phyloP scores from a whole-genome alignment of 23 red algal genomes.

The Gracilaria caudata region DNA sequence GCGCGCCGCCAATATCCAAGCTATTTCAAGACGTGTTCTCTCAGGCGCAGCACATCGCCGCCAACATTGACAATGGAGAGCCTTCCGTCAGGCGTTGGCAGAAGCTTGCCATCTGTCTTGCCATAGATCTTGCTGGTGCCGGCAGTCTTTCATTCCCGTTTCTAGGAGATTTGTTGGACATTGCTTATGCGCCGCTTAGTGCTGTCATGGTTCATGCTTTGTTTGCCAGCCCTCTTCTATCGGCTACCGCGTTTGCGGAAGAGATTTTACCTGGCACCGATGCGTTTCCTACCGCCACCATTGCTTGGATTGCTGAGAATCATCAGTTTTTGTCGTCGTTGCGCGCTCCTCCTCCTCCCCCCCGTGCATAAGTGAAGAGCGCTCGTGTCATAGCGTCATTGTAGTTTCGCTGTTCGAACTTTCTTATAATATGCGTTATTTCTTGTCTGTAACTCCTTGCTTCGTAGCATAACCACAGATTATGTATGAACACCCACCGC shows the following conservation, averaged over 20 bases:
- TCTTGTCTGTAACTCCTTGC: neutral
- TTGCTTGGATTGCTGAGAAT: conserved; percentile 59
- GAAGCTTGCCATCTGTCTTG: conserved; percentile 68
- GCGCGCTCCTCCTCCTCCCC: neutral
- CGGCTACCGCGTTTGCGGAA: conserved; percentile 44
- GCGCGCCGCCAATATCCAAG: neutral
- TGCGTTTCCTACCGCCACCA: conserved; percentile 58
- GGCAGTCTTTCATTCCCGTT: conserved; percentile 60
- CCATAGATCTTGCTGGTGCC: conserved; percentile 57
- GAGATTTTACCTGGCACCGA: conserved; percentile 68
- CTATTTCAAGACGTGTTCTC: neutral
- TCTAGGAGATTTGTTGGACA: conserved; percentile 47
- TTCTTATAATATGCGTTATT: neutral
- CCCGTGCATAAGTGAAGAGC: neutral
- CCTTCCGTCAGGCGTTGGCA: conserved; percentile 27
- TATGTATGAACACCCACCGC: no score
- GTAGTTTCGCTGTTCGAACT: no score
- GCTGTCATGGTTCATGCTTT: conserved; percentile 64
- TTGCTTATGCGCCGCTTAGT: conserved; percentile 47
- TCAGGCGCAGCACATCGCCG: neutral
- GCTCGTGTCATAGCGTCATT: no score
- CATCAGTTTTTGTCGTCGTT: conserved; percentile 23
- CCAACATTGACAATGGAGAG: neutral
- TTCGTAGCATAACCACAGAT: neutral
- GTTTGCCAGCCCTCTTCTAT: conserved; percentile 40